phyloP scores from a whole-genome alignment of 345 rosid species.

The Boechera stricta region DNA sequence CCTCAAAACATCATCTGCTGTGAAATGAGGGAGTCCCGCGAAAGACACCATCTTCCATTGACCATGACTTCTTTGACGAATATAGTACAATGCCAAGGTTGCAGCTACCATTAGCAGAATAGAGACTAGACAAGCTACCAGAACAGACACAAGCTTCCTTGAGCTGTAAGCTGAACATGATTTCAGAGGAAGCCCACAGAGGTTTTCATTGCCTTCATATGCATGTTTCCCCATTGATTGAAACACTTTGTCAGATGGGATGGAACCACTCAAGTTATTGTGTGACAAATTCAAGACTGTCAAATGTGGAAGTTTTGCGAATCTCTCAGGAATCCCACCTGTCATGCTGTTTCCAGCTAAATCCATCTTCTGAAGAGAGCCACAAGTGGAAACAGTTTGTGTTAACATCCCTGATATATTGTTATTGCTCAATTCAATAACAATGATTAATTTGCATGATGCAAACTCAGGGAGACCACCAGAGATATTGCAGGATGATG shows the following conservation, averaged over 20 bases:
- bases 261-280: slow-evolving; percentile 68
- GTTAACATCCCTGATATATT: slow-evolving; percentile 61
- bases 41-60: slow-evolving; percentile 85
- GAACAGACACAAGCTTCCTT: slow-evolving; percentile 60
- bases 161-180: slow-evolving; percentile 66
- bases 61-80: slow-evolving; percentile 59
- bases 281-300: slow-evolving; percentile 65
- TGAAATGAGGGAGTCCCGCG: slow-evolving; percentile 74
- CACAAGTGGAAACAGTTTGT: slow-evolving; percentile 61
- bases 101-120: slow-evolving; percentile 52
- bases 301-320: slow-evolving; percentile 61
- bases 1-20: slow-evolving; percentile 71
- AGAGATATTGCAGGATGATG: slow-evolving; percentile 65
- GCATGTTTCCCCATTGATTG: slow-evolving; percentile 67
- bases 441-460: slow-evolving; percentile 67
- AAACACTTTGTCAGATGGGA: slow-evolving; percentile 64
- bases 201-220: slow-evolving; percentile 66
- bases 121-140: slow-evolving; percentile 57
- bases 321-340: slow-evolving; percentile 63
- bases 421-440: slow-evolving; percentile 68
- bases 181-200: slow-evolving; percentile 78
- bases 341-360: slow-evolving; percentile 59
- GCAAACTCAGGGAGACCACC: slow-evolving; percentile 65
- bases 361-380: slow-evolving; percentile 57
- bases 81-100: slow-evolving; percentile 56